Percentiles rank a stretch among this genome's conserved stretches.
Evolutionary conservation across 1,284 basidiomycete species (phyloP).

Genomic region (Papiliotrema laurentii): DNA sequence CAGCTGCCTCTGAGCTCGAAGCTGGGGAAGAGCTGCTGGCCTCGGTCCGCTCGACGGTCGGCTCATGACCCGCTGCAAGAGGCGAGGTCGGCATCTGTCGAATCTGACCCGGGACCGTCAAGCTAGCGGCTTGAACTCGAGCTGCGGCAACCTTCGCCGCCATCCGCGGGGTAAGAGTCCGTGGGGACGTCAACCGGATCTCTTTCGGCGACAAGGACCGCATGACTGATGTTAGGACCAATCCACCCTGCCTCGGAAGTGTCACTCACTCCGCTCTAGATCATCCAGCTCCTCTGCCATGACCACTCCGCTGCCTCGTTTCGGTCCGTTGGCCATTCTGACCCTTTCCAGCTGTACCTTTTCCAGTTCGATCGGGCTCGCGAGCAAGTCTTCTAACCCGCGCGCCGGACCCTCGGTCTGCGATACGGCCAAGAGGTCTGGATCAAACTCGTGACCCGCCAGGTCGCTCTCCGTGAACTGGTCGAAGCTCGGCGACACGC

Average conservation of each 20-base stretch:
- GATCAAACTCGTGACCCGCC: background rate
- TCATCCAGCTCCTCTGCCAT: conserved; percentile 46
- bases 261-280: conserved; percentile 40
- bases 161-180: conserved; percentile 30
- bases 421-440: background rate
- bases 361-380: conserved; percentile 31
- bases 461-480: background rate
- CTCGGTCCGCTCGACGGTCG: background rate
- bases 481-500: background rate
- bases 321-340: conserved; percentile 21
- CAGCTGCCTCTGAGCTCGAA: no score
- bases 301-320: conserved; percentile 42
- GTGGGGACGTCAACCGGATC: conserved; percentile 34
- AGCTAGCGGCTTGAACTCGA: background rate
- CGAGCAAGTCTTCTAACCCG: conserved; percentile 19
- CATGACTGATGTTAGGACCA: conserved; percentile 30
- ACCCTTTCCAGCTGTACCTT: conserved; percentile 6
- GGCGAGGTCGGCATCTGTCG: background rate
- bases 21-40: background rate
- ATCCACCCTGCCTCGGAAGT: background rate
- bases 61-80: background rate
- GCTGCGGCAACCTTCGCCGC: conserved; percentile 24
- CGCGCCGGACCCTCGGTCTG: background rate
- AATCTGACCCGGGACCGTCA: background rate
- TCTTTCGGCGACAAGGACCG: conserved; percentile 43